A percentile compares a stretch with the other conserved stretches of the same genome.
phyloP scores from a whole-genome alignment of 352 stramenopile genomes.

The Phytophthora idaei region DNA sequence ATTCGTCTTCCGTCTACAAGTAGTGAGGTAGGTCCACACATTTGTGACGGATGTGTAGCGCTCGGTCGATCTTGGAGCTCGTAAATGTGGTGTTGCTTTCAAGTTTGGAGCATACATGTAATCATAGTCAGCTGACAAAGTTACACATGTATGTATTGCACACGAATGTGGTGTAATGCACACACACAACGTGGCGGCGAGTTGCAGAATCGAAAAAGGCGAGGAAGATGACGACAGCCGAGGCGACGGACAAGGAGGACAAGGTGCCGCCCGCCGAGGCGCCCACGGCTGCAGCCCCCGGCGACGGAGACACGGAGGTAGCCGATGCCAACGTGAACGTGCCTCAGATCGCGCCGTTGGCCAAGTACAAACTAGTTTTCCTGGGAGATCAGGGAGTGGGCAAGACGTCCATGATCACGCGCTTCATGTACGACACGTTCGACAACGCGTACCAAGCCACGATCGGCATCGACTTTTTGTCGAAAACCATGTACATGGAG shows the following conservation, averaged over 20 bases:
- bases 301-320: slow-evolving; percentile 10
- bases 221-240: slow-evolving; percentile 37
- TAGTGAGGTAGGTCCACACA: too few relatives aligned
- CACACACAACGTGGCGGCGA: slow-evolving; percentile 7
- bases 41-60: too few relatives aligned
- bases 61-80: too few relatives aligned
- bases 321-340: slow-evolving; percentile 53
- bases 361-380: slow-evolving; percentile 96
- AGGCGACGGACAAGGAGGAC: slow-evolving; percentile 34
- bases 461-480: slow-evolving; percentile 99
- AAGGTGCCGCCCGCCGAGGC: slow-evolving; percentile 14
- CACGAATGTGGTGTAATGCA: not conserved
- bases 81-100: too few relatives aligned
- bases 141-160: not conserved
- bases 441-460: slow-evolving; percentile 98
- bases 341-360: slow-evolving; percentile 89
- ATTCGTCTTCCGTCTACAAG: too few relatives aligned
- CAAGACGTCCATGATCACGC: slow-evolving; percentile 99
- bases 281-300: not conserved
- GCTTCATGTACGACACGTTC: slow-evolving; percentile 99
- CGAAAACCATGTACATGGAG: slow-evolving; percentile 99
- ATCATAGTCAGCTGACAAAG: too few relatives aligned
- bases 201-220: slow-evolving; percentile 1
- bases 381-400: slow-evolving; percentile 97
- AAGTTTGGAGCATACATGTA: too few relatives aligned